phyloP scores from a whole-genome alignment of 2,329 filamentous ascomycete species.

The Scedosporium minutisporum region DNA sequence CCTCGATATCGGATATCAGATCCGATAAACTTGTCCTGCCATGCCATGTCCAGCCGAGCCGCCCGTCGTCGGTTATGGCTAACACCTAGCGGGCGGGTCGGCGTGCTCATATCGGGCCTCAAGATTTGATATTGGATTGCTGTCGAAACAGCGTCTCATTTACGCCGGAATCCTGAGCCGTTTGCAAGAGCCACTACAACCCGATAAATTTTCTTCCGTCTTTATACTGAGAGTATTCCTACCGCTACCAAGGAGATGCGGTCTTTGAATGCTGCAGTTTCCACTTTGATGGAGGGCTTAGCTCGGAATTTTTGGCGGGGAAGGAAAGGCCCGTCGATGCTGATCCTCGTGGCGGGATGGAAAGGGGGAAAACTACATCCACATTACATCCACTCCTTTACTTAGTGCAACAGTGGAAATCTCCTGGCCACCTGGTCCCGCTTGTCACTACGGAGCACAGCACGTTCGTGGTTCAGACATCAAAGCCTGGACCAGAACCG shows the following conservation, averaged over 20 bases:
- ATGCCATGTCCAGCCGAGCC: not conserved
- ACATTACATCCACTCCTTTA: no score
- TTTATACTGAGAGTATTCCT: not conserved
- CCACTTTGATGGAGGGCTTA: not conserved
- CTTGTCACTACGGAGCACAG: no score
- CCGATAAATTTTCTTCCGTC: conserved; percentile 1
- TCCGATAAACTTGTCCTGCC: not conserved
- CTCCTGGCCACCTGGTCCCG: no score
- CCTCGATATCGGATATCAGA: not conserved
- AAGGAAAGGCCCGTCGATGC: not conserved
- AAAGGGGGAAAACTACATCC: no score
- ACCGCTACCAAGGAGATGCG: not conserved
- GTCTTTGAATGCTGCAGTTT: not conserved
- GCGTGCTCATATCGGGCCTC: not conserved
- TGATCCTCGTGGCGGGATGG: no score
- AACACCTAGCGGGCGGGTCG: not conserved
- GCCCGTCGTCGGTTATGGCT: not conserved
- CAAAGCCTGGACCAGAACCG: not conserved
- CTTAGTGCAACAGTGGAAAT: no score
- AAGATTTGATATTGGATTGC: not conserved
- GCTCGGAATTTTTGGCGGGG: not conserved
- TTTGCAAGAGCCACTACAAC: not conserved
- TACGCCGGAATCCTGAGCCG: not conserved
- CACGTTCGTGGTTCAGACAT: no score
- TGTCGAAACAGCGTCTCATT: not conserved